Percentiles rank a stretch among this genome's conserved stretches.
Conservation (phyloP, 106 monocot species). For the Dendrobium huoshanense region DNA sequence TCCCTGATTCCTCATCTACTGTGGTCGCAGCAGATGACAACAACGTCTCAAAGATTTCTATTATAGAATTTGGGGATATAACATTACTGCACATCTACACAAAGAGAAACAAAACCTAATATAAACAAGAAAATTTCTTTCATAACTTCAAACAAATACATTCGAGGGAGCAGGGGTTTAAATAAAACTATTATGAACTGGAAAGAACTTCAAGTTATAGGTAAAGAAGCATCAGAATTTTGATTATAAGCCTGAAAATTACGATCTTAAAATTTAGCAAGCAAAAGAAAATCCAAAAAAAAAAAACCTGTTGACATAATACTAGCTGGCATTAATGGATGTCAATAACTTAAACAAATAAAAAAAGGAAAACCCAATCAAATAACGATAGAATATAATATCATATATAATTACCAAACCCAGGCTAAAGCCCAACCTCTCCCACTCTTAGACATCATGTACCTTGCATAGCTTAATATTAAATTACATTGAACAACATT, state of each 20-base stretch:
- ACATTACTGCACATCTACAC: conserved; percentile 94
- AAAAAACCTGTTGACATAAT: neutral
- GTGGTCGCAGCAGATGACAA: conserved; percentile 88
- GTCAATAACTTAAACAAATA: neutral
- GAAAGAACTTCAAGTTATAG: neutral
- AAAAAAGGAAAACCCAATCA: neutral
- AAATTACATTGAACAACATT: neutral
- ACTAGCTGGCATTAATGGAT: neutral
- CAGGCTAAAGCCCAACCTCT: neutral
- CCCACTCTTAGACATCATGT: neutral
- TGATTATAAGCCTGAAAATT: neutral
- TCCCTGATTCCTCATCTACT: conserved; percentile 74
- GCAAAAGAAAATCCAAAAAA: neutral
- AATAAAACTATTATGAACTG: conserved; percentile 3
- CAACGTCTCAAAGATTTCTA: conserved; percentile 69
- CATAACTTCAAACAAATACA: neutral
- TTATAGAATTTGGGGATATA: conserved; percentile 53
- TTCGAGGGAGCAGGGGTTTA: neutral
- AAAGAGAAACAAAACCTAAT: conserved; percentile 4
- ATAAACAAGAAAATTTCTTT: neutral
- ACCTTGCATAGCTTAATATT: neutral
- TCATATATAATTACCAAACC: neutral
- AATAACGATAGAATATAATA: neutral
- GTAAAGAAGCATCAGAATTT: neutral
- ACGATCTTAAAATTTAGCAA: neutral